A percentile compares a stretch with the other conserved stretches of the same genome.
Evolutionary conservation across 2,329 filamentous ascomycete genomes (phyloP).

Genomic region (Diaporthe sp.): DNA sequence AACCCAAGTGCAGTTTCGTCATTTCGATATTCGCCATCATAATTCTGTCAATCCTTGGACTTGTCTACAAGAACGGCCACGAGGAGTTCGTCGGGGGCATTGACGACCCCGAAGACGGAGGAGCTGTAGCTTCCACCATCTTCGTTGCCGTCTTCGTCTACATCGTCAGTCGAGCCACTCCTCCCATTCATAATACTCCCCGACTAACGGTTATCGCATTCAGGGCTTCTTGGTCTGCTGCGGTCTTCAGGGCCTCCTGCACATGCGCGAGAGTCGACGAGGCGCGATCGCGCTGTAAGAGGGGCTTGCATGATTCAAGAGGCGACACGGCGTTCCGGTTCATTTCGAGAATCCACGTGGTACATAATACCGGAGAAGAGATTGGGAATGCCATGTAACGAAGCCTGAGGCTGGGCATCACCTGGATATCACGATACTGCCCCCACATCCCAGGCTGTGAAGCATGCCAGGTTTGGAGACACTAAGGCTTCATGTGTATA

Average conservation of each 20-base stretch:
- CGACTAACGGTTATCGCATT: background rate
- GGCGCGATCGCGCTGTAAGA: slow-evolving; percentile 81
- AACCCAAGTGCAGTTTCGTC: slow-evolving; percentile 69
- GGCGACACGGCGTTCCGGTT: slow-evolving; percentile 29
- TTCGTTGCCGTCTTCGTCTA: slow-evolving; percentile 93
- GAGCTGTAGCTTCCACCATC: slow-evolving; percentile 83
- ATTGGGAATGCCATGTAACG: background rate
- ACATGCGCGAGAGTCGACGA: slow-evolving; percentile 83
- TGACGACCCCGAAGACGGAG: slow-evolving; percentile 77
- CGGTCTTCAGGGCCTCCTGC: slow-evolving; percentile 86
- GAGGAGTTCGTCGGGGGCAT: slow-evolving; percentile 84
- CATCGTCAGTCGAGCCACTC: slow-evolving; percentile 68
- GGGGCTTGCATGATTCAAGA: slow-evolving; percentile 28
- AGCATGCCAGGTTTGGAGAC: background rate
- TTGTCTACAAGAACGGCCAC: slow-evolving; percentile 82
- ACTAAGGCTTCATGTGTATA: background rate
- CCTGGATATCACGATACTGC: background rate
- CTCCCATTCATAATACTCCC: background rate
- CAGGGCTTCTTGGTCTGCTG: slow-evolving; percentile 94
- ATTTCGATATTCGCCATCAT: slow-evolving; percentile 74
- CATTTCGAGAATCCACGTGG: background rate
- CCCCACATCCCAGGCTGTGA: background rate
- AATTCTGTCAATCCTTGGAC: slow-evolving; percentile 71
- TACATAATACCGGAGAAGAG: background rate
- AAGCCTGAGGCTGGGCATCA: background rate